Base-by-base conservation (phyloP, 768 basidiomycete species). In the Pleurotus ostreatus region DNA sequence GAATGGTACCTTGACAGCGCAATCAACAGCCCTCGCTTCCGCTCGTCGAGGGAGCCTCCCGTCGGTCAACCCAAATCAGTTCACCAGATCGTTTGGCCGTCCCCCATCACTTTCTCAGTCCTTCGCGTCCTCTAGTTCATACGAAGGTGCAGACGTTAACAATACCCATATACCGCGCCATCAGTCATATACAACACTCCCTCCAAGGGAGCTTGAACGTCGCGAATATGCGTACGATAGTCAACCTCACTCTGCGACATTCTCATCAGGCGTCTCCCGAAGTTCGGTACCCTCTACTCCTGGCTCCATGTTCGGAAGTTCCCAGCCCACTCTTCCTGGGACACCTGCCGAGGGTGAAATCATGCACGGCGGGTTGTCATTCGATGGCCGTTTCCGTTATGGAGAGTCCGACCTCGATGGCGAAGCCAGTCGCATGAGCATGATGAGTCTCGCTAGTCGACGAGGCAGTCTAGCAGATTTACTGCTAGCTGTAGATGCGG, bases 321-420 rank as follows among this genome's bases (percentile, higher is more conserved):
- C 67, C 18, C 62, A 63, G 3, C 49, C 61, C 7, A 20, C 26
- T 30, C 25, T 49, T 6, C 48, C 48, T 13, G 25, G 20, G 15
- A 49, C 48, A 6, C 48, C 48, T 4, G 26, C 48, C 13, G 48
- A 49, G 38, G 55, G 49, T 15, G 68, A 66, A 20, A 62, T 60
- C 46, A 59, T 59, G 16, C 49, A 57, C 40, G 68, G 70, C 34
- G 59, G 51, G 40, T 59, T 30, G 59, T 26, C 60, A 63, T 1
- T 68, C 64, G 16, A 65, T 66, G 2, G 66, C 61, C 45, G 67
- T 65, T 54, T 67, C 65, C 4, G 57, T 63, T 26, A 12, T 7
- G n/a, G 13, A 5, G 48, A 49, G 16, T 13, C 15, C 3, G 48
- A 49, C 18, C 20, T 49, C 8, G 48, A 49, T 2, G 48, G 48